Evolutionary conservation across 1,284 basidiomycete genomes (phyloP).

Genomic region (Ceratobasidium sp.): DNA sequence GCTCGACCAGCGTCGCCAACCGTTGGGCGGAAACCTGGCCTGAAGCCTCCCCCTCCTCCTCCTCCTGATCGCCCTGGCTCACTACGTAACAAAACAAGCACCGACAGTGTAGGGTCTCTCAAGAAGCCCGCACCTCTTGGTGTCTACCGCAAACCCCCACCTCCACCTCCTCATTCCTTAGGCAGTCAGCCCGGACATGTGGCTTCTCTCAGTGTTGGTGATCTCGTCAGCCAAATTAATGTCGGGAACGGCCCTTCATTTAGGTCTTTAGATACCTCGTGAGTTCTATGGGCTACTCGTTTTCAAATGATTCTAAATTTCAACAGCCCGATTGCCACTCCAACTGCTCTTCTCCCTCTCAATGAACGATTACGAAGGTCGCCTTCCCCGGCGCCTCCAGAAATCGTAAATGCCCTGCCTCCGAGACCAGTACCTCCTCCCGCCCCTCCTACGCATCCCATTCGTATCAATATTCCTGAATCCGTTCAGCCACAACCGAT

Average conservation of each 20-base stretch:
- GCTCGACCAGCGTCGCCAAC: background rate
- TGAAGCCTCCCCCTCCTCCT: conserved; percentile 30
- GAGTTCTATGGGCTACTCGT: background rate
- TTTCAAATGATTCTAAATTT: background rate
- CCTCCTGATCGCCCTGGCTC: conserved; percentile 16
- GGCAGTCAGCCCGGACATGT: conserved; percentile 15
- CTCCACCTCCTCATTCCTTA: conserved; percentile 12
- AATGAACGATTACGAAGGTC: conserved; percentile 10
- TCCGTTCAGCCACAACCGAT: background rate
- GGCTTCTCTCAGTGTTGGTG: conserved; percentile 33
- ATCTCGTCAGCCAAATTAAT: conserved; percentile 25
- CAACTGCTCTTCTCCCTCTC: conserved; percentile 10
- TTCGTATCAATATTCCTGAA: conserved; percentile 38
- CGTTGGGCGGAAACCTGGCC: conserved; percentile 10
- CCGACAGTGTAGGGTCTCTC: conserved; percentile 19
- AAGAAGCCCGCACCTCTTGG: conserved; percentile 23
- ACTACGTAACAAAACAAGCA: conserved; percentile 15
- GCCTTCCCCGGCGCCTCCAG: conserved; percentile 28
- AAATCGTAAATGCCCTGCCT: background rate
- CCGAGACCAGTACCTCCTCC: conserved; percentile 2
- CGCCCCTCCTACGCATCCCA: conserved; percentile 17
- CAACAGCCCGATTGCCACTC: conserved; percentile 25
- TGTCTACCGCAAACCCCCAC: conserved; percentile 35
- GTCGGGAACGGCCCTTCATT: background rate
- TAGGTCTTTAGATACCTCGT: conserved; percentile 37